Evolutionary conservation across 176 grass and related monocot genomes (phyloP).

Genomic region (Calamus simplicifolius): DNA sequence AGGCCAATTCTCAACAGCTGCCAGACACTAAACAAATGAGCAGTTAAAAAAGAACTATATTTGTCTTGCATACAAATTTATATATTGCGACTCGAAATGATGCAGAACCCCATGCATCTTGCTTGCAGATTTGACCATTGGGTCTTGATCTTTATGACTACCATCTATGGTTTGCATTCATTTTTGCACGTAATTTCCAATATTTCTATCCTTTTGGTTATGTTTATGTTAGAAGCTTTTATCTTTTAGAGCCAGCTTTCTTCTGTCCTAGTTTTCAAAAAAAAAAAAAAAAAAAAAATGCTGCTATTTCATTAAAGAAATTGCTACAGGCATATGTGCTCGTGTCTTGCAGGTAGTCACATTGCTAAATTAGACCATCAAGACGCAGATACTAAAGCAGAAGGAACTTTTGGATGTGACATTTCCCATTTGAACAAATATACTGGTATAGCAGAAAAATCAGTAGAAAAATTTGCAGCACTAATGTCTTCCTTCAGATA

Average conservation of each 20-base stretch:
- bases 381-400: slow-evolving; percentile 17
- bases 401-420: slow-evolving; percentile 65
- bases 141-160: no score
- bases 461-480: slow-evolving; percentile 71
- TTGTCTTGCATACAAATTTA: no score
- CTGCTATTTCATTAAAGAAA: background rate
- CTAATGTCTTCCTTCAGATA: slow-evolving; percentile 85
- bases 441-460: slow-evolving; percentile 80
- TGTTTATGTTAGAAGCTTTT: no score
- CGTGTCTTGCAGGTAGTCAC: slow-evolving; percentile 23
- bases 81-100: no score
- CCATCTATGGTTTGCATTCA: no score
- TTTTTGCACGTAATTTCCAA: no score
- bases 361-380: slow-evolving; percentile 6
- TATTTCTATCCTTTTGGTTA: no score
- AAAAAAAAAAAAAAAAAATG: background rate
- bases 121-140: no score
- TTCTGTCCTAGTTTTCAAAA: background rate
- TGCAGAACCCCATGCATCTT: no score
- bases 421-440: slow-evolving; percentile 79
- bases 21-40: no score
- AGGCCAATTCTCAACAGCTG: no score
- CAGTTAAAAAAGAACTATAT: no score
- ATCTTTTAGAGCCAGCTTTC: background rate
- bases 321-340: slow-evolving; percentile 9